Evolutionary conservation across 441 rosid species (phyloP), one percentile per base, ranked within the genome.

Genomic region (Manihot esculenta): DNA sequence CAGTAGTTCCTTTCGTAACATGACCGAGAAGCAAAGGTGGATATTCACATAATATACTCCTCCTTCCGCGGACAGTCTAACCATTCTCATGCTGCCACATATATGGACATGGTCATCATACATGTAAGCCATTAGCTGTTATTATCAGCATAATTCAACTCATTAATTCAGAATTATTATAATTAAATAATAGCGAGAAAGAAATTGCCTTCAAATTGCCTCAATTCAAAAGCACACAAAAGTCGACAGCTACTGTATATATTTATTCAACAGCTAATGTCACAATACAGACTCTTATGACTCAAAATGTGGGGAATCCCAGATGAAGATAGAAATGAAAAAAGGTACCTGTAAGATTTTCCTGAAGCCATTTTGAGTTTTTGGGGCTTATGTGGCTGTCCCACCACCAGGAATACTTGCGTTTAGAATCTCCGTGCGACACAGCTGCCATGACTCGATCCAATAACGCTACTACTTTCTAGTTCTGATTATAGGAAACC

Each of bases 391-490:
- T 86, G 76, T 94, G 97, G 85, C 98, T 91, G 82, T 92, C 89
- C 98, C 98, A 94, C 98, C 98, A 94, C 98, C 98, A 94, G 49
- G 98, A 91, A 72, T 91, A 90, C 82, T 70, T 84, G 48, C 88
- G 84, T 75, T 81, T 90, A 15, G 85, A 68, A 73, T 85, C 86
- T 7, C 80, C 81, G 6, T 68, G 70, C 18, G 70, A 73, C 11
- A 65, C 58, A 35, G 86, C 74, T 5, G 86, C 84, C 97, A 93
- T 91, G 62, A 71, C 75, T 75, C 63, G 69, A 72, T 70, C 75
- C 62, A 70, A 77, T 44, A 76, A 49, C 41, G 75, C 23, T 38
- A 47, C 66, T 69, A 33, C 44, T 68, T 71, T 72, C 70, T 41
- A 72, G 55, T 38, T 64, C 69, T 20, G 48, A 53, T 57, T 30